Conservation (phyloP, 73 alveolate genomes). For the Paramecium biaurelia region DNA sequence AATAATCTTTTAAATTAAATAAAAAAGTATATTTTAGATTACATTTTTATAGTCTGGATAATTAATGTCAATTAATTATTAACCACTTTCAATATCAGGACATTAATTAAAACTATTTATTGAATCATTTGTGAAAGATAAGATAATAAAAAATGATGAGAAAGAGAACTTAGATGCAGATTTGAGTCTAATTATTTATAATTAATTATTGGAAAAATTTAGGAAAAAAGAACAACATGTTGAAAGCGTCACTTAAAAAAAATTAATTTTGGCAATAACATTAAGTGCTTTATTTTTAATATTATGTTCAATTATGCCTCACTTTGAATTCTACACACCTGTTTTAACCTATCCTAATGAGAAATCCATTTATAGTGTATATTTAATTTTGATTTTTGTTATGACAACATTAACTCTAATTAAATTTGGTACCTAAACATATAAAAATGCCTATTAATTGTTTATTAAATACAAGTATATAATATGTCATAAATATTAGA, state of each 20-base stretch:
- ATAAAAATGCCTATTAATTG: slow-evolving; percentile 18
- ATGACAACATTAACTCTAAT: slow-evolving; percentile 40
- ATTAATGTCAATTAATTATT: neutral
- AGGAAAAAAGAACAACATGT: neutral
- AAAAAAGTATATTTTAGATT: neutral
- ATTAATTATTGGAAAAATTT: slow-evolving; percentile 6
- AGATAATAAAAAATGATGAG: neutral
- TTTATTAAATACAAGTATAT: neutral
- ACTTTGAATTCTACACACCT: slow-evolving; percentile 4
- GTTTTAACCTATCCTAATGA: slow-evolving; percentile 9
- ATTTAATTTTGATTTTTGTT: slow-evolving; percentile 16
- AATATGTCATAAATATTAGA: neutral
- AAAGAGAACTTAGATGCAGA: neutral
- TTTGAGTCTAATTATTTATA: neutral
- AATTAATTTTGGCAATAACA: neutral
- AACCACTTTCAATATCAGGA: neutral
- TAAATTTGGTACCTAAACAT: slow-evolving; percentile 44
- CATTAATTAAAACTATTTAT: neutral
- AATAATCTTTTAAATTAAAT: neutral
- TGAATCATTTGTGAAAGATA: neutral
- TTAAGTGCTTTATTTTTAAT: neutral
- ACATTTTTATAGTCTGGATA: neutral
- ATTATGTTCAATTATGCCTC: slow-evolving; percentile 41
- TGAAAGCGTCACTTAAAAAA: neutral
- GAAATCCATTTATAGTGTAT: neutral